These are phyloP conservation scores for Flaveria brownii DNA, from an alignment of 129 eudicot genomes.

Conservation along the genomic window DNA sequence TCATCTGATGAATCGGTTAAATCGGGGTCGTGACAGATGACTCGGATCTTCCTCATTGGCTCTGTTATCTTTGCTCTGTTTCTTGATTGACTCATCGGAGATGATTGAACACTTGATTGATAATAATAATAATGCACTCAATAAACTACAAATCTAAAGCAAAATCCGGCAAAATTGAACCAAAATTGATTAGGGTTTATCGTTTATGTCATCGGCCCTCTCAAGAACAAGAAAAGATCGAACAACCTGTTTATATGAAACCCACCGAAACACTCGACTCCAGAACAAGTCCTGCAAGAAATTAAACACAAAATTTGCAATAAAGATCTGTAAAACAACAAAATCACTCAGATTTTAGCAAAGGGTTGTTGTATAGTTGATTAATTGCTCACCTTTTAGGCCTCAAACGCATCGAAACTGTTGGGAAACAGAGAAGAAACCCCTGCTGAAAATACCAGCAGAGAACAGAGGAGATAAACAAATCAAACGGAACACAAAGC, in stretches of 20 bases:
- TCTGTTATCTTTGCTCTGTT: conserved; percentile 20
- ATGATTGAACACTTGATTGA: too few species aligned
- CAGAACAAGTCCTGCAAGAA: conserved; percentile 90
- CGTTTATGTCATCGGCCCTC: conserved; percentile 71
- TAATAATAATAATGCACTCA: too few species aligned
- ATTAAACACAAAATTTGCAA: conserved; percentile 9
- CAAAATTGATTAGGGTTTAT: conserved; percentile 31
- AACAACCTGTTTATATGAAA: conserved; percentile 74
- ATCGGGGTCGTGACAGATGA: conserved; percentile 77
- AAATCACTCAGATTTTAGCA: neutral
- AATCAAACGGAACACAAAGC: conserved; percentile 40
- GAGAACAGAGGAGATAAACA: conserved; percentile 39
- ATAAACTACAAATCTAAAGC: neutral
- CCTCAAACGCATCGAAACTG: conserved; percentile 99
- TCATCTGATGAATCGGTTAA: conserved; percentile 81
- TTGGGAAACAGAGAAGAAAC: conserved; percentile 35
- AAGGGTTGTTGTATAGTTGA: neutral
- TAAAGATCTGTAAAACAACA: conserved; percentile 7
- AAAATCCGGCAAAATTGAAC: conserved; percentile 20
- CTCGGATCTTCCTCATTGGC: conserved; percentile 57
- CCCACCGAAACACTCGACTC: conserved; percentile 92
- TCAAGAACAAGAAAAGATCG: conserved; percentile 66
- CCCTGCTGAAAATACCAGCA: conserved; percentile 72
- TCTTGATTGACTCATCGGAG: conserved; percentile 33
- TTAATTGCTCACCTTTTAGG: conserved; percentile 59